Percentiles rank a stretch among this genome's conserved stretches.
Evolutionary conservation across 352 stramenopile species (phyloP).

Genomic region (Lagenidium giganteum): DNA sequence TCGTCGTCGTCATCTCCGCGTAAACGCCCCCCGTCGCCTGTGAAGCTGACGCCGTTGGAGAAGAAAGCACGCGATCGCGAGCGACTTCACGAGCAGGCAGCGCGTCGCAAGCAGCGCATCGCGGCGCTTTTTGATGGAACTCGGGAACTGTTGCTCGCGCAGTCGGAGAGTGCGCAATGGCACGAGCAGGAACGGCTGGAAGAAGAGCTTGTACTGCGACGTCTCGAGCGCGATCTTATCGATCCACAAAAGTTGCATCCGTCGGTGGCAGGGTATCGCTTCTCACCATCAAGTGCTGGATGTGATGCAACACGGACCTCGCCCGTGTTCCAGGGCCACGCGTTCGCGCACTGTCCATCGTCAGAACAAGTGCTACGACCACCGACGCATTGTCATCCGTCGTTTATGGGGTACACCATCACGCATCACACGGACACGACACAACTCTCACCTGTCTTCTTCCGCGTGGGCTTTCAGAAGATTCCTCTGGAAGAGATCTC

Average conservation of each 20-base stretch:
- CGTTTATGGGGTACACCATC: constrained; percentile 52
- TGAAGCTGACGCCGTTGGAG: constrained; percentile 26
- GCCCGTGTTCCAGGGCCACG: constrained; percentile 54
- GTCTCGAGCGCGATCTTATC: constrained; percentile 57
- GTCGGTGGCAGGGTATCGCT: constrained; percentile 46
- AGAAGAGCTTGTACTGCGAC: constrained; percentile 60
- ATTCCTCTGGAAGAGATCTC: constrained; percentile 43
- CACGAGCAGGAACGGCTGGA: constrained; percentile 24
- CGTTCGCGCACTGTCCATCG: constrained; percentile 32
- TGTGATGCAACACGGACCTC: constrained; percentile 16
- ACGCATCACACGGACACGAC: constrained; percentile 28
- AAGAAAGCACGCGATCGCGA: constrained; percentile 19
- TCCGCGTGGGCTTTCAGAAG: constrained; percentile 50
- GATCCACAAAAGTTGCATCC: constrained; percentile 45
- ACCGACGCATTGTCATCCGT: constrained; percentile 38
- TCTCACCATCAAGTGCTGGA: constrained; percentile 8
- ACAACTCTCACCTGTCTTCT: constrained; percentile 63
- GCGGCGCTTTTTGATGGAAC: constrained; percentile 9
- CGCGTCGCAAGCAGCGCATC: constrained; percentile 10
- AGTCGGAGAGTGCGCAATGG: constrained; percentile 20
- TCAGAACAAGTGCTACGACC: constrained; percentile 18
- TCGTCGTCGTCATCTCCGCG: too few species aligned
- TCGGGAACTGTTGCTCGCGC: constrained; percentile 1
- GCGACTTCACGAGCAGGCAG: constrained; percentile 16
- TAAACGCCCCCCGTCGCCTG: constrained; percentile 7